These are phyloP conservation scores for Colletotrichum salicis DNA, from an alignment of 2,329 filamentous ascomycete genomes.

Conservation along the genomic window DNA sequence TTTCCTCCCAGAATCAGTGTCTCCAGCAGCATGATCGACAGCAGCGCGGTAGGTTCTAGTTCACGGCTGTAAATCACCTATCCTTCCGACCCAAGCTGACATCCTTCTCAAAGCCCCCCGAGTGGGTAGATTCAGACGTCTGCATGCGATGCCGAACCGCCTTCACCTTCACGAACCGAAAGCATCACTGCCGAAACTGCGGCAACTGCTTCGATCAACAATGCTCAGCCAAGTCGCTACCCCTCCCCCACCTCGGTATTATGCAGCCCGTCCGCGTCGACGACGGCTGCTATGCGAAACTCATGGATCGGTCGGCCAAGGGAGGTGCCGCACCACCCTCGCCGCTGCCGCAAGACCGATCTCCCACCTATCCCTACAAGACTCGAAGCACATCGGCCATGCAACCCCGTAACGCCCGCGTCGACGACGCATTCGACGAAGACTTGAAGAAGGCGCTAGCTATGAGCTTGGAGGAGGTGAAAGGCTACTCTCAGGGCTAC, in stretches of 20 bases:
- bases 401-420: constrained; percentile 89
- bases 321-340: constrained; percentile 41
- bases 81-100: constrained; percentile 6
- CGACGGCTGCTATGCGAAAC: constrained; percentile 91
- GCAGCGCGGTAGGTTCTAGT: constrained; percentile 78
- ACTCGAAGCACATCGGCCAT: constrained; percentile 75
- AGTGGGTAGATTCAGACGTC: constrained; percentile 97
- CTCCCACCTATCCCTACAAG: constrained; percentile 66
- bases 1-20: constrained; percentile 90
- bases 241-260: constrained; percentile 93
- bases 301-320: constrained; percentile 78
- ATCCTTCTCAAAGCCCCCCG: constrained; percentile 75
- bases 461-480: constrained; percentile 96
- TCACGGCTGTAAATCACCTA: not conserved
- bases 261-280: constrained; percentile 91
- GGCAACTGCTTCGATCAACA: constrained; percentile 97
- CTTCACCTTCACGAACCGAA: constrained; percentile 98
- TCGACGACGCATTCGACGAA: constrained; percentile 93
- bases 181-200: constrained; percentile 98
- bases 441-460: constrained; percentile 92
- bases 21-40: constrained; percentile 97
- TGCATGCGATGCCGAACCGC: constrained; percentile 97
- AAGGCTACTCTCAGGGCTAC: constrained; percentile 79
- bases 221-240: constrained; percentile 88
- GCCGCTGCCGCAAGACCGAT: constrained; percentile 49